phyloP scores from a whole-genome alignment of 176 grass and related monocot genomes.

The Thalia dealbata region DNA sequence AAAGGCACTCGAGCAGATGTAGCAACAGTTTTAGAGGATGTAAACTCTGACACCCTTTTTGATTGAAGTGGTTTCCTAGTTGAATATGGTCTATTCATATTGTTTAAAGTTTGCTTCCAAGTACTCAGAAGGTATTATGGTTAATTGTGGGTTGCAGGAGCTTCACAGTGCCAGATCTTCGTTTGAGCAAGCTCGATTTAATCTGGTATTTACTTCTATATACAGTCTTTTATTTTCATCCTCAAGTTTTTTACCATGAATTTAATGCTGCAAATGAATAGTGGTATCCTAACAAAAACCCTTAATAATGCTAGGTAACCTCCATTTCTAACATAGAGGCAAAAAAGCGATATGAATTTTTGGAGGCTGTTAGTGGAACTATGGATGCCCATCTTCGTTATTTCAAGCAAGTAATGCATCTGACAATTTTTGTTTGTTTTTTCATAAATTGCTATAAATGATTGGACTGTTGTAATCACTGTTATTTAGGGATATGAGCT shows the following conservation, averaged over 20 bases:
- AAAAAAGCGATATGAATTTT: slow-evolving; percentile 98
- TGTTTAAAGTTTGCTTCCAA: background rate
- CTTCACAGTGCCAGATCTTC: slow-evolving; percentile 83
- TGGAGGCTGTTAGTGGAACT: slow-evolving; percentile 95
- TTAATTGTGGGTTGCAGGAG: slow-evolving; percentile 37
- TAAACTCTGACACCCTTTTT: slow-evolving; percentile 8
- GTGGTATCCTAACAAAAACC: slow-evolving; percentile 7
- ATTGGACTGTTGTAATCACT: background rate
- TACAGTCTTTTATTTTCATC: background rate
- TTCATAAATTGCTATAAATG: slow-evolving; percentile 18
- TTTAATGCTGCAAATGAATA: background rate
- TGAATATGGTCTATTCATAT: background rate
- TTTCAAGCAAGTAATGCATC: slow-evolving; percentile 84
- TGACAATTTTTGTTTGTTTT: slow-evolving; percentile 20
- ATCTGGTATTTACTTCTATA: slow-evolving; percentile 33
- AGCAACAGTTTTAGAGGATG: slow-evolving; percentile 81
- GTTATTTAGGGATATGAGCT: slow-evolving; percentile 83
- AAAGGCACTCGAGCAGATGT: slow-evolving; percentile 80
- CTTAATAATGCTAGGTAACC: slow-evolving; percentile 43
- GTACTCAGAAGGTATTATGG: background rate
- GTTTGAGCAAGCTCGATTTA: slow-evolving; percentile 95
- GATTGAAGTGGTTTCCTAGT: background rate
- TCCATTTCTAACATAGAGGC: slow-evolving; percentile 92
- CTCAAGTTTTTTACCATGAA: background rate
- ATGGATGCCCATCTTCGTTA: slow-evolving; percentile 99